Conservation (phyloP, 1,139 yeast genomes). For the Hanseniaspora sp. region DNA sequence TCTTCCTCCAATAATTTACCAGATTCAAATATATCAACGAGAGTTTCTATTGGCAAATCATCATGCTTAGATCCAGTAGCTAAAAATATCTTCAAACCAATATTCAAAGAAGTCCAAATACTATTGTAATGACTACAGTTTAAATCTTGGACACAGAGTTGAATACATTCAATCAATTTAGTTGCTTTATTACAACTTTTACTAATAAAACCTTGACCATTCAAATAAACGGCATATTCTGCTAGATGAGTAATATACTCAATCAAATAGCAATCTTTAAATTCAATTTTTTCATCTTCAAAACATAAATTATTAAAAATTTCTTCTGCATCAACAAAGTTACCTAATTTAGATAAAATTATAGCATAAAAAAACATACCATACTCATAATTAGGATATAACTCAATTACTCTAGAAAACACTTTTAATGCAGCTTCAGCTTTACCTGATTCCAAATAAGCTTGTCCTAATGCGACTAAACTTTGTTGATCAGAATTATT, state of each 20-base stretch:
- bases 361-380: conserved; percentile 58
- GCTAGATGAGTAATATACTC: conserved; percentile 38
- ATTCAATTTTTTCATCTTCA: conserved; percentile 12
- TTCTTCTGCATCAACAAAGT: conserved; percentile 38
- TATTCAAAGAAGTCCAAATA: conserved; percentile 45
- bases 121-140: conserved; percentile 5
- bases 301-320: conserved; percentile 35
- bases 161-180: conserved; percentile 32
- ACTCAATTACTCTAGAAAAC: conserved; percentile 49
- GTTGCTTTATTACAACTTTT: conserved; percentile 45
- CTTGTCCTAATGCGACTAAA: conserved; percentile 93
- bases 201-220: conserved; percentile 54
- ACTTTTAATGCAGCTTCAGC: conserved; percentile 79
- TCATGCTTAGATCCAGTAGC: conserved; percentile 38
- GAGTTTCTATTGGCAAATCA: conserved; percentile 36
- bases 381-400: conserved; percentile 47
- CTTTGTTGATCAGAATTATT: conserved; percentile 58
- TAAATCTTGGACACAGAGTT: conserved; percentile 14
- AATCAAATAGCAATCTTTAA: conserved; percentile 13
- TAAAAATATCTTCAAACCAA: conserved; percentile 37
- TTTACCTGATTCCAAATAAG: conserved; percentile 75
- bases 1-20: conserved; percentile 15
- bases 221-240: conserved; percentile 43
- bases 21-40: conserved; percentile 32
- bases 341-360: conserved; percentile 44